Conservation (phyloP, 306 rosid genomes). For the Styphnolobium japonicum region DNA sequence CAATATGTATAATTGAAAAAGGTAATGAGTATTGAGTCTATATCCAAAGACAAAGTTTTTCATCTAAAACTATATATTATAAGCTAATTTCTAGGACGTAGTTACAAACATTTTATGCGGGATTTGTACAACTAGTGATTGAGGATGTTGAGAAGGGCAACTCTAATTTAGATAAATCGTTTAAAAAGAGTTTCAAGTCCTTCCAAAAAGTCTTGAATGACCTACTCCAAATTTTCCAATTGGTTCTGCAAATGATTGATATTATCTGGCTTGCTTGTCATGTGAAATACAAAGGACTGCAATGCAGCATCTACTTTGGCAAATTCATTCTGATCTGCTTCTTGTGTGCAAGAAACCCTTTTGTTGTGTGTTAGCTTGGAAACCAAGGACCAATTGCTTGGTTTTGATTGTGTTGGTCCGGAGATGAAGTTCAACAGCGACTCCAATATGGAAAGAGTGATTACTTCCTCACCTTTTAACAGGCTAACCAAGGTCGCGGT, state of each 20-base stretch:
- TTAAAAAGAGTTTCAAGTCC: conserved; percentile 43
- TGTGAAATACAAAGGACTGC: conserved; percentile 39
- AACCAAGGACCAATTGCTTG: conserved; percentile 44
- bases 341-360: conserved; percentile 29
- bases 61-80: conserved; percentile 17
- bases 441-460: conserved; percentile 29
- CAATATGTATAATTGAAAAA: not conserved
- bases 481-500: conserved; percentile 21
- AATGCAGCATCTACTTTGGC: conserved; percentile 48
- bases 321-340: conserved; percentile 38
- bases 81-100: conserved; percentile 20
- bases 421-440: conserved; percentile 31
- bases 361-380: conserved; percentile 34
- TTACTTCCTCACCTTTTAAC: conserved; percentile 34
- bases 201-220: conserved; percentile 43
- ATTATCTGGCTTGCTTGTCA: conserved; percentile 28
- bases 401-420: conserved; percentile 23
- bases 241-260: conserved; percentile 32
- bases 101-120: conserved; percentile 9
- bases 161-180: conserved; percentile 42
- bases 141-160: conserved; percentile 46
- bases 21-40: not conserved
- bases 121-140: conserved; percentile 37
- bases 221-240: conserved; percentile 37
- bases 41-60: not conserved